Conservation (phyloP, 768 basidiomycete genomes). For the Vararia minispora region DNA sequence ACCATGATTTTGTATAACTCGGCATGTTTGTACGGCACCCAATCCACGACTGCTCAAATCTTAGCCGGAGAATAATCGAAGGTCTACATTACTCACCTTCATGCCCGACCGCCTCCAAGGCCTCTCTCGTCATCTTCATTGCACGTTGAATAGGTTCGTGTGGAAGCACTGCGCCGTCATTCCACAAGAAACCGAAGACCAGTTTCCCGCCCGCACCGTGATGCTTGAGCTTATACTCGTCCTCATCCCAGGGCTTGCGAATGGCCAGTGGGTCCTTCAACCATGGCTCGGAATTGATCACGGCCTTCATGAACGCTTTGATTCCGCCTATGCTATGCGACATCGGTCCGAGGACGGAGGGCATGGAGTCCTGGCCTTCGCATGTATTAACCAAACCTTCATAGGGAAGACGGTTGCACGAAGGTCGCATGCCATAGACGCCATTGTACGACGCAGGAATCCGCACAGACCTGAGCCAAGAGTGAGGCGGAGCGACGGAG, state of each 20-base stretch:
- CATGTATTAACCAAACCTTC: slow-evolving; percentile 35
- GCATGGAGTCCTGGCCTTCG: slow-evolving; percentile 45
- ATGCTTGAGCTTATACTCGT: slow-evolving; percentile 31
- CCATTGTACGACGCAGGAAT: slow-evolving; percentile 48
- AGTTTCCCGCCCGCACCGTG: slow-evolving; percentile 34
- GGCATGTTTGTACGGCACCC: slow-evolving; percentile 44
- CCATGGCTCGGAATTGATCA: slow-evolving; percentile 45
- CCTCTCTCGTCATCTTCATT: slow-evolving; percentile 41
- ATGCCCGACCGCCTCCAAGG: slow-evolving; percentile 52
- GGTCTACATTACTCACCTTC: slow-evolving; percentile 31
- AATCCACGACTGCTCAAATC: slow-evolving; percentile 47
- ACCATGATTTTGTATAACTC: slow-evolving; percentile 34
- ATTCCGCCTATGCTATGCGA: slow-evolving; percentile 38
- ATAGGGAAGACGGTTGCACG: slow-evolving; percentile 45
- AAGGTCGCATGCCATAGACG: slow-evolving; percentile 47
- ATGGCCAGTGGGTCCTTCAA: slow-evolving; percentile 37
- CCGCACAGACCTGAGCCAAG: slow-evolving; percentile 32
- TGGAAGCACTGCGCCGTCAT: slow-evolving; percentile 49
- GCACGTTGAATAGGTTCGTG: slow-evolving; percentile 57
- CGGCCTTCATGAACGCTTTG: slow-evolving; percentile 39
- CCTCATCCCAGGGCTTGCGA: slow-evolving; percentile 35
- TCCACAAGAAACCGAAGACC: slow-evolving; percentile 52
- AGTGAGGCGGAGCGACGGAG: not conserved
- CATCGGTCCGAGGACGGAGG: slow-evolving; percentile 49
- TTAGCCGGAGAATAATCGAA: not conserved